Base-by-base conservation (phyloP, 2,329 filamentous ascomycete species). In the Aspergillus fructus region DNA sequence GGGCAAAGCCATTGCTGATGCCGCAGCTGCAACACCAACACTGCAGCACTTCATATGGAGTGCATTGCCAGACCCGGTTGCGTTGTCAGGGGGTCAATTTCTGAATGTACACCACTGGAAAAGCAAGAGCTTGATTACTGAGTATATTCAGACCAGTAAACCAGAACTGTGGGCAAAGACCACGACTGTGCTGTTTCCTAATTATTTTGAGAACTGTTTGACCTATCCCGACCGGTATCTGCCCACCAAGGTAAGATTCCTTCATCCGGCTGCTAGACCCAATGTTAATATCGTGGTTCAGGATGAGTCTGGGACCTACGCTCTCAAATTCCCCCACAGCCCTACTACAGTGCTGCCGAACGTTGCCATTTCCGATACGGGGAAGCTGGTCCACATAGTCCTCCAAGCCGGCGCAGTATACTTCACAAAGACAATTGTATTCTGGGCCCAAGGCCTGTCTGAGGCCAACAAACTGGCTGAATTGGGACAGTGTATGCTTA, bases 121-220 rank as follows among this genome's bases (percentile, higher is more conserved):
- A 27, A 13, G 45, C 2, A 48, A 48, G 27, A 48, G 45, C 5
- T 2, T 48, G 24, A n/a, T 48, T 7, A 48, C 45, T 8, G 45
- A 48, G 27, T 48, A 48, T 48, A 48, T 48, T 11, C 15, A 21
- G 45, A n/a, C 13, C 4, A 12, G 34, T n/a, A n/a, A 57, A 21
- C 59, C 56, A 5, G 49, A 49, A 0, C n/a, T 59, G 17, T 57
- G 56, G 56, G 51, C 56, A 2, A 55, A 58, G 42, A 61, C 45
- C n/a, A 34, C 45, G 1, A 19, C 45, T 2, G n/a, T 48, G 2
- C 45, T 48, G 5, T 48, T 48, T 17, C 45, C 45, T 2, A 48
- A 48, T 34, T 58, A 61, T 24, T 61, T 61, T 19, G 59, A 61
- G 33, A 61, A 61, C 30, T 55, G 50, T 15, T 23, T 61, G 42